Evolutionary conservation across 2,329 filamentous ascomycete genomes (phyloP), one percentile per base, ranked within the genome.

Genomic region (Bimuria novae-zelandiae): DNA sequence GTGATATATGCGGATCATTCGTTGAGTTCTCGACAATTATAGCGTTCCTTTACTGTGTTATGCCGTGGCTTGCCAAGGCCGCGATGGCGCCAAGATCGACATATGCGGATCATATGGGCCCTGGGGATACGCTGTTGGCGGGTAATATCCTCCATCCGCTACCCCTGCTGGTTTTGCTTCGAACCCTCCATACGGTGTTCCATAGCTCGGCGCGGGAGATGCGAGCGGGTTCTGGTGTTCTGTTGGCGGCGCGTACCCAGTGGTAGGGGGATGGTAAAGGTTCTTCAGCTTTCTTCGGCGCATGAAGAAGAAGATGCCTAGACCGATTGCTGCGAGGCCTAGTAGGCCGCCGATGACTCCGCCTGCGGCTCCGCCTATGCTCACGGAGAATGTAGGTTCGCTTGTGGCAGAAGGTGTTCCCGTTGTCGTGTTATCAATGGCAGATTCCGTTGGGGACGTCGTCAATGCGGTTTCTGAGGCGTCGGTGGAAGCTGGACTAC

Each of bases 41-140:
- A n/a, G n/a, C n/a, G n/a, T n/a, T n/a, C n/a, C n/a, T n/a, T n/a
- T n/a, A n/a, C n/a, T n/a, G n/a, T n/a, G n/a, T n/a, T n/a, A n/a
- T n/a, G n/a, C n/a, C n/a, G n/a, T n/a, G n/a, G n/a, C n/a, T n/a
- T n/a, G n/a, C n/a, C n/a, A n/a, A n/a, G n/a, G n/a, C n/a, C n/a
- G n/a, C n/a, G n/a, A n/a, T n/a, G n/a, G n/a, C n/a, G n/a, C n/a
- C n/a, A n/a, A n/a, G n/a, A n/a, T n/a, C 16, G 41, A 32, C 33
- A 50, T 27, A n/a, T 55, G 49, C 19, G 52, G 52, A 41, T 51
- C 43, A 29, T 55, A 55, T 11, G 49, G 48, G 1, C 48, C 44
- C 5, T 44, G 48, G 3, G 52, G 52, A 21, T 55, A 55, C 33
- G 35, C 12, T 35, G 30, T 40, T 19, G 29, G 37, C 27, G 10